Base-by-base conservation (phyloP, 1,284 basidiomycete species). In the Melampsora larici-populina region DNA sequence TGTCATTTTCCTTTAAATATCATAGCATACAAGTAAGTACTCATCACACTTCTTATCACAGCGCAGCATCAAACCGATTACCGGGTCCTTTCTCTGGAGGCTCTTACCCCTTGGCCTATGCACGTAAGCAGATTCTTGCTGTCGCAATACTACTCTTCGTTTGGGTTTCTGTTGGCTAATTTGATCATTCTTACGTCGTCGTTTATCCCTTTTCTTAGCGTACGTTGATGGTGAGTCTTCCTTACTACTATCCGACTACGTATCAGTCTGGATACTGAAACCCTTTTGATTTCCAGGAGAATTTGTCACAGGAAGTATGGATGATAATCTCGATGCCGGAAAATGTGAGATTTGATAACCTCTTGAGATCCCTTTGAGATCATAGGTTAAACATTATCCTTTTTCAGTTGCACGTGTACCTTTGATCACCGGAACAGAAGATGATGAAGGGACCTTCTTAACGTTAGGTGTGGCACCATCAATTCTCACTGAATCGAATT, bases 391-490 rank as follows among this genome's bases (percentile, higher is more conserved):
- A 64, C 24, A 48, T 21, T 67, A n/a, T 67, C 31, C 11, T 3
- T 17, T 43, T 62, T 1, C 60, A 78, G 75, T 70, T 43, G 75
- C 67, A 40, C 55, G 49, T 40, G 60, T 78, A n/a, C 60, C 68
- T 15, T 13, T 70, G 3, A 78, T 78, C 17, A 49, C 75, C 1
- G 68, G 75, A 63, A 46, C 55, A 13, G 13, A 31, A 8, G 51
- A 62, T 21, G 75, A 78, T 58, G 75, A 78, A 78, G 75, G 68
- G 2, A 70, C 75, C 4, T 46, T 70, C 13, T 70, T 78, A 33
- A 66, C 58, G 36, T 29, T 78, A 11, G 51, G 75, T 26, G 29
- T 69, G 26, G 31, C 60, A 55, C 8, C 75, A 24, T 8, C n/a
- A 6, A 8, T 70, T 9, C 40, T 21, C 58, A 70, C 17, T 15